These are phyloP conservation scores for Pythium diclinum DNA, from an alignment of 352 stramenopile genomes.

Conservation along the genomic window DNA sequence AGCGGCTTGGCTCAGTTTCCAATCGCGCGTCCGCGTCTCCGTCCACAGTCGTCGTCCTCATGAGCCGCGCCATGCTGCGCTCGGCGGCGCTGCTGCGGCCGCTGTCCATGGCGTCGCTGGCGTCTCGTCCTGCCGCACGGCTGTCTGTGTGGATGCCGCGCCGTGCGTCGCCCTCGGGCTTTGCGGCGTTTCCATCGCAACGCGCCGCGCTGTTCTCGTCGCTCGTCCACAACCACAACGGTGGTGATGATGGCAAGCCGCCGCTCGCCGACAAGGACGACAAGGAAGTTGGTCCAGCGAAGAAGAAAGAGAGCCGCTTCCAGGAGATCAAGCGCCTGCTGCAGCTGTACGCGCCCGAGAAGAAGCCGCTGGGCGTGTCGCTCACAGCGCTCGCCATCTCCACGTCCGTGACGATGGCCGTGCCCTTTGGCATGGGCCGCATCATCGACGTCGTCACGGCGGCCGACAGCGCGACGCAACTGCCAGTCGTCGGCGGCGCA, in stretches of 20 bases:
- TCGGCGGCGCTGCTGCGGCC: slow-evolving; percentile 20
- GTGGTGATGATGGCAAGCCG: slow-evolving; percentile 1
- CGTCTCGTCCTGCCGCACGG: background rate
- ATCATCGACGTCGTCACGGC: slow-evolving; percentile 76
- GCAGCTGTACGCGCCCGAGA: slow-evolving; percentile 65
- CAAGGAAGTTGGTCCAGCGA: background rate
- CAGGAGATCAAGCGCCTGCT: slow-evolving; percentile 25
- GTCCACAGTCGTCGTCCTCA: background rate
- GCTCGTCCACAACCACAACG: slow-evolving; percentile 25
- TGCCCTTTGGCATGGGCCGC: slow-evolving; percentile 79
- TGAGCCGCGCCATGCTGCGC: slow-evolving; percentile 26
- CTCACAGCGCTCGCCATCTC: slow-evolving; percentile 62
- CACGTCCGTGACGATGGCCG: slow-evolving; percentile 69
- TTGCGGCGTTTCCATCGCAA: background rate
- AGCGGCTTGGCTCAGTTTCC: background rate
- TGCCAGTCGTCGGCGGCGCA: slow-evolving; percentile 50
- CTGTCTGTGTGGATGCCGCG: background rate
- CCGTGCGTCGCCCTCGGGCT: background rate
- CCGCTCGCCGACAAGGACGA: slow-evolving; percentile 8
- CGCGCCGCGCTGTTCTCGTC: slow-evolving; percentile 24
- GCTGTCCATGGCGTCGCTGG: slow-evolving; percentile 7
- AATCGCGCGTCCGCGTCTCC: background rate
- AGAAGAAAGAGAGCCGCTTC: slow-evolving; percentile 17
- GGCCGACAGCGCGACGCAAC: slow-evolving; percentile 34
- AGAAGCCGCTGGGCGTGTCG: slow-evolving; percentile 58